Base-by-base conservation (phyloP, 2,329 filamentous ascomycete genomes). In the Nemania serpens region DNA sequence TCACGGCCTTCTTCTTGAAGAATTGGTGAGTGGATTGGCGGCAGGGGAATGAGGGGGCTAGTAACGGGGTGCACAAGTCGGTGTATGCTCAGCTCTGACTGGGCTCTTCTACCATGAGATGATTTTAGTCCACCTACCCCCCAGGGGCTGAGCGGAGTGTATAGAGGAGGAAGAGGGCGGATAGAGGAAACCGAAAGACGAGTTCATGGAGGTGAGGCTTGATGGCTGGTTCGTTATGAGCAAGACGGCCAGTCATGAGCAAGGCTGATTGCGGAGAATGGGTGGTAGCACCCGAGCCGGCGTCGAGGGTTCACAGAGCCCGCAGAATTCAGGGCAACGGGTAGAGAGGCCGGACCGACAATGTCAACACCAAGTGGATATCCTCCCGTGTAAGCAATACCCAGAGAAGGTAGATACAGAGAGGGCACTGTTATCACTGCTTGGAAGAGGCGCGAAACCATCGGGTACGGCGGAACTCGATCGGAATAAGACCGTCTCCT, bases 51-150 rank as follows among this genome's bases (percentile, higher is more conserved):
- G 61, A 63, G 49, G 55, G 61, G 54, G 46, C 29, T 46, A 46
- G 36, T 18, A 36, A 42, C 37, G 43, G 47, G 47, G 52, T 51
- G 17, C 51, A 55, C 50, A 46, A 56, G 43, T 64, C 58, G 58
- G 51, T 55, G 51, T 52, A 61, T 37, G 41, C 46, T 62, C 55
- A 41, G 55, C 47, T 54, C 55, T 46, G 46, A 55, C 50, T 58
- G 46, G 34, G 52, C 9, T 57, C 29, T 15, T 56, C 17, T 55
- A 52, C 34, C 42, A 55, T 53, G 41, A 47, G 39, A 25, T 36
- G 37, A 47, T 33, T 34, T 33, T 36, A 42, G 13, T 33, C 41
- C 48, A 45, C 37, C 47, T 41, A 42, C 37, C 45, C 45, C 55
- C 18, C 18, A 34, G n/a, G 20, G 29, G 50, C 10, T 43, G 50